phyloP scores from a whole-genome alignment of 306 rosid genomes.

The Lagenaria siceraria region DNA sequence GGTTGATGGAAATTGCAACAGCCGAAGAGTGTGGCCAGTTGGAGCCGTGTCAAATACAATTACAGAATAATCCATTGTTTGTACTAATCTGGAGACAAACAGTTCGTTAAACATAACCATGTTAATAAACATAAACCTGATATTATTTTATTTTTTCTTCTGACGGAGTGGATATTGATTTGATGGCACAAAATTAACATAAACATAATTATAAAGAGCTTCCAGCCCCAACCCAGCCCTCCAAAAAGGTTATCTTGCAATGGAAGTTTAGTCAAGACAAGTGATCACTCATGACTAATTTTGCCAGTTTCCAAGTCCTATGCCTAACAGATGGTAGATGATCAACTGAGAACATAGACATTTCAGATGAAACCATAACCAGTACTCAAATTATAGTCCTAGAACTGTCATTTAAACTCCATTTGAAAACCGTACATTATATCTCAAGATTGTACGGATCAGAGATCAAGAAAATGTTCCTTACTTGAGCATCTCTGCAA shows the following conservation, averaged over 20 bases:
- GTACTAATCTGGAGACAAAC: conserved; percentile 71
- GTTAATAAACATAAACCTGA: not conserved
- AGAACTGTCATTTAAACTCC: not conserved
- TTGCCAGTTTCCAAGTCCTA: not conserved
- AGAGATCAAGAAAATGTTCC: not conserved
- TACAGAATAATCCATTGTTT: conserved; percentile 96
- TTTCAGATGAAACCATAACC: not conserved
- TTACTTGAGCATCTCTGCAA: conserved; percentile 99
- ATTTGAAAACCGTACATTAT: not conserved
- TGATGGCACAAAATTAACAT: not conserved
- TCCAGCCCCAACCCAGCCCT: not conserved
- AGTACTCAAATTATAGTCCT: not conserved
- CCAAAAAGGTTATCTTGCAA: not conserved
- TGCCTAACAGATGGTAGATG: not conserved
- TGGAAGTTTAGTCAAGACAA: not conserved
- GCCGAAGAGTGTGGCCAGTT: conserved; percentile 92
- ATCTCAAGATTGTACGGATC: not conserved
- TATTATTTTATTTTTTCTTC: not conserved
- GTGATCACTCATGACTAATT: not conserved
- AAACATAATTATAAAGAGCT: not conserved
- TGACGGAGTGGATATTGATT: not conserved
- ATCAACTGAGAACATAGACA: not conserved
- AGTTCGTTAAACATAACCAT: not conserved
- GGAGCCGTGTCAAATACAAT: conserved; percentile 99
- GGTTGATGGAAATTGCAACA: conserved; percentile 91